These are phyloP conservation scores for Calonectria fujianensis DNA, from an alignment of 2,329 filamentous ascomycete species.

Conservation along the genomic window DNA sequence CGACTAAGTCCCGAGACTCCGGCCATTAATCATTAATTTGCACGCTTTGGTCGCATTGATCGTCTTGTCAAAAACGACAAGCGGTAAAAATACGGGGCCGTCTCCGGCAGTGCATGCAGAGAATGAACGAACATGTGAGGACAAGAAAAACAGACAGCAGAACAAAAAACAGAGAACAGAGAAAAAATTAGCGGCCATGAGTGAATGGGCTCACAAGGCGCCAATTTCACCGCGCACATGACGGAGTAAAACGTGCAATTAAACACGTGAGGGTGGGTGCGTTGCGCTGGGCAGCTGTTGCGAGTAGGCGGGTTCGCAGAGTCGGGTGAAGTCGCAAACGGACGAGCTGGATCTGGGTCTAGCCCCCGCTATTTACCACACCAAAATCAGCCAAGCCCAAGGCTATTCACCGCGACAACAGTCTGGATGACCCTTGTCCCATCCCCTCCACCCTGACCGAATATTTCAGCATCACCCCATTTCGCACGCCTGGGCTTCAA, in stretches of 20 bases:
- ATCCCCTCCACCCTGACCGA: conserved; percentile 39
- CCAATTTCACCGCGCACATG: background rate
- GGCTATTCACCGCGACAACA: conserved; percentile 50
- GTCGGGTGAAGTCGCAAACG: conserved; percentile 32
- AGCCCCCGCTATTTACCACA: conserved; percentile 10
- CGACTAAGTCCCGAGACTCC: conserved; percentile 17
- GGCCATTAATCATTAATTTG: conserved; percentile 14
- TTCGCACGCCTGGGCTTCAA: conserved; percentile 51
- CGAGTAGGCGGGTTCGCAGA: background rate
- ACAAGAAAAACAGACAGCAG: background rate
- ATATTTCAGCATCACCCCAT: conserved; percentile 53
- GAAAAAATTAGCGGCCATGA: background rate
- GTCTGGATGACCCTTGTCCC: conserved; percentile 38
- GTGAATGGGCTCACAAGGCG: background rate
- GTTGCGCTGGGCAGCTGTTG: background rate
- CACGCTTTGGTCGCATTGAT: conserved; percentile 34
- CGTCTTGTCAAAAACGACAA: background rate
- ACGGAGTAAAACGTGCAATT: background rate
- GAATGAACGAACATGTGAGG: background rate
- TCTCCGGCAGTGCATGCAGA: background rate
- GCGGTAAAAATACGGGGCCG: conserved; percentile 4
- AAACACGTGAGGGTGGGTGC: conserved; percentile 7
- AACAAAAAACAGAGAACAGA: background rate
- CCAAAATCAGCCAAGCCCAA: conserved; percentile 29
- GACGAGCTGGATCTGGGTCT: conserved; percentile 23